Conservation (phyloP, 1,284 basidiomycete species). For the Laetiporus sulphureus region DNA sequence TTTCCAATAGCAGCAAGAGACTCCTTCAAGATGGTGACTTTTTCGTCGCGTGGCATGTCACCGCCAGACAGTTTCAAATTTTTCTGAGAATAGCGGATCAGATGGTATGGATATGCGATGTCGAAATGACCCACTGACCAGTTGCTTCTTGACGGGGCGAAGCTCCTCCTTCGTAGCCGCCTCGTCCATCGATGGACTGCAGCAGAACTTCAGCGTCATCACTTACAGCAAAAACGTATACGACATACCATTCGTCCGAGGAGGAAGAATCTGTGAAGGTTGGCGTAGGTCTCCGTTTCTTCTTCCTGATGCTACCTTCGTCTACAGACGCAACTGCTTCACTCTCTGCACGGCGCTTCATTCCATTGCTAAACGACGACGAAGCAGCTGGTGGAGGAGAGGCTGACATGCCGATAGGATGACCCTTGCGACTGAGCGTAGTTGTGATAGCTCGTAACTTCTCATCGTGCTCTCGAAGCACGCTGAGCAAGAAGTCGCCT, state of each 20-base stretch:
- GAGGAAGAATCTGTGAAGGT: slow-evolving; percentile 89
- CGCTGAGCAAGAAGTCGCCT: slow-evolving; percentile 88
- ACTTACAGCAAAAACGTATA: background rate
- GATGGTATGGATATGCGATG: background rate
- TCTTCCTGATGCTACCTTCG: slow-evolving; percentile 61
- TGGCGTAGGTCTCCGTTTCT: slow-evolving; percentile 83
- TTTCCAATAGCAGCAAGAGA: slow-evolving; percentile 91
- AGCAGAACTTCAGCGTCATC: slow-evolving; percentile 1
- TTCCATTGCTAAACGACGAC: slow-evolving; percentile 48
- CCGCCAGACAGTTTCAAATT: slow-evolving; percentile 90
- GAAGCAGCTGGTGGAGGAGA: slow-evolving; percentile 70
- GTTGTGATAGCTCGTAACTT: slow-evolving; percentile 81
- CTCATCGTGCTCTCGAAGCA: slow-evolving; percentile 90
- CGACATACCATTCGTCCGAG: slow-evolving; percentile 73
- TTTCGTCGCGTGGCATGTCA: slow-evolving; percentile 89
- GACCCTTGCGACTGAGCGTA: slow-evolving; percentile 56
- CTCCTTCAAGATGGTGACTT: slow-evolving; percentile 93
- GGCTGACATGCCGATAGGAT: slow-evolving; percentile 48
- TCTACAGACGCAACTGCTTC: slow-evolving; percentile 76
- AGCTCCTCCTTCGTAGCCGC: slow-evolving; percentile 90
- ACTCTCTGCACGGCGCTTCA: slow-evolving; percentile 74
- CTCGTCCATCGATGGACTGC: slow-evolving; percentile 94
- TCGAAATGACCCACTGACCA: slow-evolving; percentile 47
- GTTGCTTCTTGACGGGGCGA: slow-evolving; percentile 93
- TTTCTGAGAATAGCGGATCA: slow-evolving; percentile 59